A percentile compares a stretch with the other conserved stretches of the same genome.
Evolutionary conservation across 139 green algal genomes (phyloP).

Genomic region (Raphidocelis subcapitata): DNA sequence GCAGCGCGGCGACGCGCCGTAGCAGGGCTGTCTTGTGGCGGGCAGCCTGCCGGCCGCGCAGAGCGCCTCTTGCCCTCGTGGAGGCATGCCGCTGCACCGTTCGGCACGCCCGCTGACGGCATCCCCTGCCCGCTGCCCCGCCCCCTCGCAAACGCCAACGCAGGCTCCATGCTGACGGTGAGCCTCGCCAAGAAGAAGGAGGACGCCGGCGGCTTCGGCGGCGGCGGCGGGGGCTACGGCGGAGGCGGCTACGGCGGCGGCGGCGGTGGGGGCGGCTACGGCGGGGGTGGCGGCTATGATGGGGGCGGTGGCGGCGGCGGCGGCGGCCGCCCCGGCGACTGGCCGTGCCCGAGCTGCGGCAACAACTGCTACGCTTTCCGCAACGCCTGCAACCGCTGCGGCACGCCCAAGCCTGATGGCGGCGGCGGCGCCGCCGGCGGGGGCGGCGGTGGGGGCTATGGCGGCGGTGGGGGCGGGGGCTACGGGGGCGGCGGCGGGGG

Average conservation of each 20-base stretch:
- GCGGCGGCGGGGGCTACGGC: slow-evolving; percentile 22
- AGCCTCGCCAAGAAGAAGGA: slow-evolving; percentile 56
- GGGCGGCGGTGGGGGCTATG: slow-evolving; percentile 5
- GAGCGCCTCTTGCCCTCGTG: no score
- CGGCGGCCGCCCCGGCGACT: slow-evolving; percentile 53
- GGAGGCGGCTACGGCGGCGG: slow-evolving; percentile 23
- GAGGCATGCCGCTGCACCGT: not conserved
- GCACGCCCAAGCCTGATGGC: slow-evolving; percentile 39
- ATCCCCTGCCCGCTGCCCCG: no score
- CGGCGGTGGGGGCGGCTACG: slow-evolving; percentile 6
- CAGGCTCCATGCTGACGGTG: slow-evolving; percentile 53
- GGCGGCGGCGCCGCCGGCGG: not conserved
- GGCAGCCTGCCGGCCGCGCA: no score
- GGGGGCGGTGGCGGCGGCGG: slow-evolving; percentile 40
- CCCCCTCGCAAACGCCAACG: no score
- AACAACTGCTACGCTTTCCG: slow-evolving; percentile 76
- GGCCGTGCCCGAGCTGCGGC: slow-evolving; percentile 67
- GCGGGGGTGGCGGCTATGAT: slow-evolving; percentile 10
- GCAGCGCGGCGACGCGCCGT: no score
- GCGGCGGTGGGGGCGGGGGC: slow-evolving; percentile 4
- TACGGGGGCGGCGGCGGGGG: not conserved
- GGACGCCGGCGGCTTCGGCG: slow-evolving; percentile 6
- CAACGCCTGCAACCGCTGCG: slow-evolving; percentile 71
- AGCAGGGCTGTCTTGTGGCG: no score
- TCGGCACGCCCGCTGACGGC: no score